phyloP scores from a whole-genome alignment of 148 eudicot species.

The Beta vulgaris region DNA sequence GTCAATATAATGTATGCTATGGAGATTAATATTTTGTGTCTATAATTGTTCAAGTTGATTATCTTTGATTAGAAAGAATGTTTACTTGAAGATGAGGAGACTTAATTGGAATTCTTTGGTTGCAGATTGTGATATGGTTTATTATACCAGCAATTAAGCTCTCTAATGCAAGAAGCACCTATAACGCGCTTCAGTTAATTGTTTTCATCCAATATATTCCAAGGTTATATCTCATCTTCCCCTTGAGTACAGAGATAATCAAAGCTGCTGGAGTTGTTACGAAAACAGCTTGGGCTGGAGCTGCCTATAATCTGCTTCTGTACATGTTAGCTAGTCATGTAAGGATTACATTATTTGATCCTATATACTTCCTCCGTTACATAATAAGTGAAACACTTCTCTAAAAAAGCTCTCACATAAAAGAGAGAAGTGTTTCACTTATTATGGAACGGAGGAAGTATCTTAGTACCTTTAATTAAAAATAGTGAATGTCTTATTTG shows the following conservation, averaged over 20 bases:
- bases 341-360: too few relatives aligned
- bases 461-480: too few relatives aligned
- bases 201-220: conserved; percentile 60
- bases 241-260: conserved; percentile 52
- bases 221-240: conserved; percentile 56
- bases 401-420: too few relatives aligned
- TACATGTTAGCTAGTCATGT: conserved; percentile 81
- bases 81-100: too few relatives aligned
- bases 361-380: too few relatives aligned
- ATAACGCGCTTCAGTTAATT: conserved; percentile 53
- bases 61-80: too few relatives aligned
- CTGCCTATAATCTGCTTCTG: conserved; percentile 61
- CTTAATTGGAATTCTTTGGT: background rate
- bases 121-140: conserved; percentile 73
- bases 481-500: background rate
- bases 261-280: conserved; percentile 70
- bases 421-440: too few relatives aligned
- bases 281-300: conserved; percentile 76
- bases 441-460: too few relatives aligned
- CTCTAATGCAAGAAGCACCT: conserved; percentile 51
- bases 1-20: too few relatives aligned
- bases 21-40: too few relatives aligned
- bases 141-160: conserved; percentile 57
- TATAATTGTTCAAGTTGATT: too few relatives aligned
- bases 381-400: too few relatives aligned